These are phyloP conservation scores for Phytophthora syringae DNA, from an alignment of 352 stramenopile genomes.

Conservation along the genomic window DNA sequence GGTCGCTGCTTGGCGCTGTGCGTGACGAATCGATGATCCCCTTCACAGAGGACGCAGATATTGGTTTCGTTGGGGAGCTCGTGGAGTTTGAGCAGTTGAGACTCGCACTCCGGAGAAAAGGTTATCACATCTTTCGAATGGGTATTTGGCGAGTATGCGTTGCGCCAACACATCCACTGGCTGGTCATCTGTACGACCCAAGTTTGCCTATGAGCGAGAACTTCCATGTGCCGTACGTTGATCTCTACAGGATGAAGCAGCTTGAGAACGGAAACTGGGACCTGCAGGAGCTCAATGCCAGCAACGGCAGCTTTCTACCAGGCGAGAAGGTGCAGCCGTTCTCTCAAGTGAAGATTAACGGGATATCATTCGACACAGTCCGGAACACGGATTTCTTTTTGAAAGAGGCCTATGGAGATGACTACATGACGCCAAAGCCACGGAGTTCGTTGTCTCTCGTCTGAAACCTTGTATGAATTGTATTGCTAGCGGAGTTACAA, in stretches of 20 bases:
- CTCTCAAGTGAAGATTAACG: constrained; percentile 28
- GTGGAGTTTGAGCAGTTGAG: constrained; percentile 1
- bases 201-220: constrained; percentile 10
- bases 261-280: neutral
- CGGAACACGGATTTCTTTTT: no score
- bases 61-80: constrained; percentile 37
- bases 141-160: no score
- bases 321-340: constrained; percentile 27
- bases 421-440: constrained; percentile 40
- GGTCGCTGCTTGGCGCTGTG: constrained; percentile 50
- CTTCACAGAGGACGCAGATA: constrained; percentile 58
- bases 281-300: constrained; percentile 21
- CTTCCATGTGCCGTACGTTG: constrained; percentile 35
- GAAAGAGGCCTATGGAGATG: no score
- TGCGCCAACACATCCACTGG: no score
- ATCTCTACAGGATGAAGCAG: constrained; percentile 37
- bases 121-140: constrained; percentile 49
- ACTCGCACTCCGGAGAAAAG: constrained; percentile 32
- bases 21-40: constrained; percentile 47
- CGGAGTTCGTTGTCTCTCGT: neutral
- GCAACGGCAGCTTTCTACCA: neutral
- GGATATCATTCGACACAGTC: no score
- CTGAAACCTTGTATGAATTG: neutral
- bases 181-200: constrained; percentile 38
- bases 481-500: neutral